Evolutionary conservation across 2,329 filamentous ascomycete species (phyloP), one percentile per base, ranked within the genome.

Genomic region (Fusarium musae): DNA sequence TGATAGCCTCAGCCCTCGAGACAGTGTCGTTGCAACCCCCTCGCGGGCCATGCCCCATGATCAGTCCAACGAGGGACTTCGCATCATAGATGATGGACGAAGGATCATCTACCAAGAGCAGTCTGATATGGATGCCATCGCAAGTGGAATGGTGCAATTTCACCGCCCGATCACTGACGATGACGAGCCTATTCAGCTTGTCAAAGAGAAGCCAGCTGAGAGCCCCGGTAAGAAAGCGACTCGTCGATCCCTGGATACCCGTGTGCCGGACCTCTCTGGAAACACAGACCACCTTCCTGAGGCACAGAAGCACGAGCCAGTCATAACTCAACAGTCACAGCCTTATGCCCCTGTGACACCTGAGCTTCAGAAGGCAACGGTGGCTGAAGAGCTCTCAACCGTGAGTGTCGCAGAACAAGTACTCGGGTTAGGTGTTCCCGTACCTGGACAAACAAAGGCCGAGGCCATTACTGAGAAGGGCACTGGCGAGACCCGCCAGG

Each of bases 1-100:
- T 72, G 78, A 78, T 74, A 79, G 78, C 62, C 56, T 78, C 69
- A 77, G 75, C 63, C 78, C 72, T 32, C 78, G 73, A 67, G 78
- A 79, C 30, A 79, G 76, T 69, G 46, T 78, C 32, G 32, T 76
- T 56, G 76, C 69, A 50, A 79, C 77, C 26, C 77, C 76, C 49
- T 77, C 77, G 47, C 68, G 77, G 52, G 57, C 53, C 11, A 46
- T 58, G 36, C 43, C 71, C 49, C 74, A 75, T 34, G 73, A 74
- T 53, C 77, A 79, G 56, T 77, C 77, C 53, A 78, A 77, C 32
- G 76, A 78, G 44, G 77, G 77, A 53, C 61, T 79, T 47, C 72
- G 75, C 21, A 77, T 79, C 36, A 40, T 78, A 30, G 77, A 79
- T 23, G 77, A 79, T 56, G 77, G 76, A 23, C 70, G 69, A 57